Evolutionary conservation across 805 yeast species (phyloP).

Genomic region (Lipomyces anomalus): DNA sequence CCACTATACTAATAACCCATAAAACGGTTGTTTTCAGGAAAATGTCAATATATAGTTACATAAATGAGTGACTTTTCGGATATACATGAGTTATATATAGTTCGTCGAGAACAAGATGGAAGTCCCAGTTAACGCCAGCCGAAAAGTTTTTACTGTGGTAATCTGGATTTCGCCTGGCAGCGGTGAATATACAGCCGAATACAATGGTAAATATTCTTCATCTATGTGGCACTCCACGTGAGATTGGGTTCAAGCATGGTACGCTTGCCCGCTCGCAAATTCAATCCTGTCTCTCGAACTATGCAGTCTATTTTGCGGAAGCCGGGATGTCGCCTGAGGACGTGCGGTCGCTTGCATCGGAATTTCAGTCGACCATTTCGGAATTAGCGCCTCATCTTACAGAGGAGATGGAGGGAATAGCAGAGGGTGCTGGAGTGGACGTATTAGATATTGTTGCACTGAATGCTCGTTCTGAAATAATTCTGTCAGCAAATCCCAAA

Average conservation of each 20-base stretch:
- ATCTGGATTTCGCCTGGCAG: too few species aligned
- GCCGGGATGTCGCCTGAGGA: slow-evolving; percentile 32
- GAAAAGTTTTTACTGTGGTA: too few species aligned
- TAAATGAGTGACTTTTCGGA: too few species aligned
- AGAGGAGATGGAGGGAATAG: slow-evolving; percentile 37
- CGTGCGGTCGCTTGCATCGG: slow-evolving; percentile 30
- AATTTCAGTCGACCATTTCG: slow-evolving; percentile 31
- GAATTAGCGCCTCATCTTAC: slow-evolving; percentile 31
- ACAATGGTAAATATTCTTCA: slow-evolving; percentile 21
- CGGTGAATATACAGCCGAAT: too few species aligned
- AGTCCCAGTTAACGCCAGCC: too few species aligned
- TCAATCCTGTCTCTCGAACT: slow-evolving; percentile 30
- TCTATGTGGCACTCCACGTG: slow-evolving; percentile 16
- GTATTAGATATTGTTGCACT: slow-evolving; percentile 37
- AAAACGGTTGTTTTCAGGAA: too few species aligned
- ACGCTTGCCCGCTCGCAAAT: slow-evolving; percentile 32
- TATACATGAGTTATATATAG: too few species aligned
- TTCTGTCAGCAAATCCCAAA: slow-evolving; percentile 29
- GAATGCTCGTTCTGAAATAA: slow-evolving; percentile 39
- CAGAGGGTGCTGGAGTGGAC: slow-evolving; percentile 35
- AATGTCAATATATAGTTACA: too few species aligned
- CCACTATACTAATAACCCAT: slow-evolving; percentile 38
- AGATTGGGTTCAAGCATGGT: slow-evolving; percentile 37
- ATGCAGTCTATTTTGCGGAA: slow-evolving; percentile 29
- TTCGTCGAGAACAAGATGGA: too few species aligned